A percentile compares a stretch with the other conserved stretches of the same genome.
Conservation (phyloP, 2,329 filamentous ascomycete species). For the Cladosporium sphaerospermum region DNA sequence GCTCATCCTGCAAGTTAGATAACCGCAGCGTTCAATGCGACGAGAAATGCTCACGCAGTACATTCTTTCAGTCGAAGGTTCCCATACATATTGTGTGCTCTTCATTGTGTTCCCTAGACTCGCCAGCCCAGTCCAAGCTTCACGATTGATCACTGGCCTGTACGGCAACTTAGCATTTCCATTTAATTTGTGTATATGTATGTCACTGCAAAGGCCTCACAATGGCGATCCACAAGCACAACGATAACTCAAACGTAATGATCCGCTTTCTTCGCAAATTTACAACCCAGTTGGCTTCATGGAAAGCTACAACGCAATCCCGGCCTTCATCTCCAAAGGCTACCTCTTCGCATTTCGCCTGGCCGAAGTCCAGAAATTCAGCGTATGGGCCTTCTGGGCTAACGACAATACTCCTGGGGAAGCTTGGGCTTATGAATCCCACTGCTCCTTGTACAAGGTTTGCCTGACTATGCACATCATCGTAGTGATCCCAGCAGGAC, state of each 20-base stretch:
- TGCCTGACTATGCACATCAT: slow-evolving; percentile 40
- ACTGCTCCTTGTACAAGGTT: slow-evolving; percentile 17
- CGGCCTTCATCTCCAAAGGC: slow-evolving; percentile 24
- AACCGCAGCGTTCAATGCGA: too few species aligned
- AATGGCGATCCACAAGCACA: slow-evolving; percentile 8
- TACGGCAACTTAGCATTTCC: too few species aligned
- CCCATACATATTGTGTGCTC: too few species aligned
- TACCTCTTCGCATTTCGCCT: slow-evolving; percentile 42
- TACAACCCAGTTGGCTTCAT: slow-evolving; percentile 47
- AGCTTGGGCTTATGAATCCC: slow-evolving; percentile 20
- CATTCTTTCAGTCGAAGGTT: too few species aligned
- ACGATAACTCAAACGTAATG: slow-evolving; percentile 7
- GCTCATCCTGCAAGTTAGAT: too few species aligned
- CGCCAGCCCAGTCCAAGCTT: too few species aligned
- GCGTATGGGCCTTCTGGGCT: slow-evolving; percentile 29
- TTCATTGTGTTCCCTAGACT: too few species aligned
- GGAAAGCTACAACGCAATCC: slow-evolving; percentile 50
- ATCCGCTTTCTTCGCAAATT: slow-evolving; percentile 23
- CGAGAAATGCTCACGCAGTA: too few species aligned
- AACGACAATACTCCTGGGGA: background rate
- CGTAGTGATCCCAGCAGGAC: slow-evolving; percentile 30
- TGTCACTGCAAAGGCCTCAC: background rate
- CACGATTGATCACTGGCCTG: too few species aligned
- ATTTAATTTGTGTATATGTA: too few species aligned
- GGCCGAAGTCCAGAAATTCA: slow-evolving; percentile 42